Base-by-base conservation (phyloP, 129 eudicot species). In the Flaveria bidentis region DNA sequence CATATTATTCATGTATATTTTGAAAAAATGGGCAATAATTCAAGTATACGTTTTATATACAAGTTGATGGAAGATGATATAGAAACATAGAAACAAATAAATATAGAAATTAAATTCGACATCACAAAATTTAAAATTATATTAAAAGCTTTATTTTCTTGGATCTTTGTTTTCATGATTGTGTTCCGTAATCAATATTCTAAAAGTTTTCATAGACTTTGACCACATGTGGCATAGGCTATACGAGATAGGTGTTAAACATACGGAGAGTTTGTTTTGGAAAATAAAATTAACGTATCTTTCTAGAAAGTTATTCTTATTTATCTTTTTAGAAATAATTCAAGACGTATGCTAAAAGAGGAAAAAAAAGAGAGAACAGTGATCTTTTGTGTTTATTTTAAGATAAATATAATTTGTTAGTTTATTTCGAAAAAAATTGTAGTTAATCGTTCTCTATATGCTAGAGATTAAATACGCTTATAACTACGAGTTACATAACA, bases 151-250 rank as follows among this genome's bases (percentile, higher is more conserved):
- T 20, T 2, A 56, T 56, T 56, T 56, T 56, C 26, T 9, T 56
- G 63, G 30, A 18, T 76, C 18, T 69, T 56, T n/a, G 46, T 65
- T 65, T 65, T 20, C 75, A 50, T 69, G 69, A 78, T 69, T 39
- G 30, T 78, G 76, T 69, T 39, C 47, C 62, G 39, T 9, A 78
- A 57, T 41, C 47, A 56, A 68, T 68, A 69, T 53, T 76, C 69
- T 44, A 56, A 69, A 55, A n/a, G 60, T 45, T 57, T 44, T 51
- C 81, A 42, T 78, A 44, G 76, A 46, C 76, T 66, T 74, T 76
- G 74, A 76, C 56, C 23, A 76, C 4, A 50, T 76, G 42, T 23
- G 3, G 5, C 47, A 68, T 45, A 68, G 39, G 30, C 18, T 39
- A 67, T n/a, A 55, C 57, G 67, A 67, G 60, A 67, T n/a, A 67